Evolutionary conservation across 805 yeast genomes (phyloP).

Genomic region (Clavispora vitiphila): DNA sequence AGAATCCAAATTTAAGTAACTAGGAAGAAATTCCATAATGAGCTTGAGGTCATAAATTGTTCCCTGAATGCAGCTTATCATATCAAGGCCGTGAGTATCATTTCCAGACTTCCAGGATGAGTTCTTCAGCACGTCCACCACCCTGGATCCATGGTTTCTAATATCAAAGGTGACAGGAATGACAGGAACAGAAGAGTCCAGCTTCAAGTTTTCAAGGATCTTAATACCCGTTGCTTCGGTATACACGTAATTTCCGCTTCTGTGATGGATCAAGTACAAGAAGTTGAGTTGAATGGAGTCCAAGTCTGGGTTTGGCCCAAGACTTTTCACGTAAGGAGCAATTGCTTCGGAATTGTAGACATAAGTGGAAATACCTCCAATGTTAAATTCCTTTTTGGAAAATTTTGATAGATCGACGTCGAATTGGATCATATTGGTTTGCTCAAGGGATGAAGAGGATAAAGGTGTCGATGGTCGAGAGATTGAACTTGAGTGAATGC

Average conservation of each 20-base stretch:
- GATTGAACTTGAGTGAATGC: not conserved
- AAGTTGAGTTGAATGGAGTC: constrained; percentile 31
- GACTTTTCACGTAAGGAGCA: constrained; percentile 20
- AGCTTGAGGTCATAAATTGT: constrained; percentile 40
- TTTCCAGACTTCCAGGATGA: constrained; percentile 46
- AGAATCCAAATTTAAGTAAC: constrained; percentile 30
- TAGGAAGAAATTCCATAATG: constrained; percentile 42
- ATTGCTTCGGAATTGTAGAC: constrained; percentile 37
- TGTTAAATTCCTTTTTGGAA: constrained; percentile 11
- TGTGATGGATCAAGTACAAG: constrained; percentile 43
- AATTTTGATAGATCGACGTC: constrained; percentile 5
- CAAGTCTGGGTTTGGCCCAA: constrained; percentile 8
- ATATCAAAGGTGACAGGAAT: constrained; percentile 49
- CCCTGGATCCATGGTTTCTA: constrained; percentile 53
- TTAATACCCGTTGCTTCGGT: constrained; percentile 38
- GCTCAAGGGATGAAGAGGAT: not conserved
- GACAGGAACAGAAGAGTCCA: constrained; percentile 23
- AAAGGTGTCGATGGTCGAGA: no score
- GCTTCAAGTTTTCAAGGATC: constrained; percentile 24
- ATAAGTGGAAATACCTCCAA: constrained; percentile 45
- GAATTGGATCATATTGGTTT: constrained; percentile 9
- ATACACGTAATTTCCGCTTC: constrained; percentile 33
- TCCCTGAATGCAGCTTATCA: constrained; percentile 46
- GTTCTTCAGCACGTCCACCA: constrained; percentile 31
- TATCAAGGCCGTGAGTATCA: constrained; percentile 45